Evolutionary conservation across 2,329 filamentous ascomycete genomes (phyloP).

Genomic region (Colletotrichum sp.): DNA sequence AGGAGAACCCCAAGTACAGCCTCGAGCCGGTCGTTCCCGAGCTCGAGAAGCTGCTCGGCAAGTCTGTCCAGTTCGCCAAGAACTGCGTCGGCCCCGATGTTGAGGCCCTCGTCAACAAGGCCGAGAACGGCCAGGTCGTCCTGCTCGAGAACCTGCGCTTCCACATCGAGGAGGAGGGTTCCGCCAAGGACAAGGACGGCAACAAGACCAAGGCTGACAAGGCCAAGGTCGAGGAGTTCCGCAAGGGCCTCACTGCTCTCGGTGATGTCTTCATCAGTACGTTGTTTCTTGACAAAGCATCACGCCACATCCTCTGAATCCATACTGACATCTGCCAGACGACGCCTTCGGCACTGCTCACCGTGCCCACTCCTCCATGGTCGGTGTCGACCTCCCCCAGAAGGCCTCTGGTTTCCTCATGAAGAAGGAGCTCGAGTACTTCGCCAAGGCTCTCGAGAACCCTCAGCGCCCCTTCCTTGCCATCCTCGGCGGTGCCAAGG

Average conservation of each 20-base stretch:
- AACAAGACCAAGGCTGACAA: conserved; percentile 99
- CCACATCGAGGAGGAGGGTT: conserved; percentile 98
- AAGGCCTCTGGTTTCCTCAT: conserved; percentile 98
- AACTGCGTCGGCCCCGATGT: conserved; percentile 91
- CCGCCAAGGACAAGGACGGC: conserved; percentile 88
- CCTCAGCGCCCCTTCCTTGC: conserved; percentile 96
- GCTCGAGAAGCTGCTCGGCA: conserved; percentile 88
- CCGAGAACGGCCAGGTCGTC: conserved; percentile 80
- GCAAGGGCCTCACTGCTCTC: conserved; percentile 91
- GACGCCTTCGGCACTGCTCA: conserved; percentile 99
- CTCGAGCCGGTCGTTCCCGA: conserved; percentile 89
- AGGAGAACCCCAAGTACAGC: conserved; percentile 90
- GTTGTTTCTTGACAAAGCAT: conserved; percentile 47
- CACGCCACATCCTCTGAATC: not conserved
- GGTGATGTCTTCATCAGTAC: conserved; percentile 96
- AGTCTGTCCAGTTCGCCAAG: conserved; percentile 84
- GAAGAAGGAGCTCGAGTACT: conserved; percentile 99
- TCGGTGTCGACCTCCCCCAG: conserved; percentile 92
- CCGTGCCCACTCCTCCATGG: conserved; percentile 99
- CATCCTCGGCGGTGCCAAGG: conserved; percentile 97
- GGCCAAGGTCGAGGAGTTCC: conserved; percentile 88
- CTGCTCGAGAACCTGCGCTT: conserved; percentile 98
- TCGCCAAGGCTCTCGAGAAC: conserved; percentile 92
- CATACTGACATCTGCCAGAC: conserved; percentile 58
- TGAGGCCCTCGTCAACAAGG: conserved; percentile 87